A percentile compares a stretch with the other conserved stretches of the same genome.
Evolutionary conservation across 345 rosid genomes (phyloP).

Genomic region (Eutrema heterophyllum): DNA sequence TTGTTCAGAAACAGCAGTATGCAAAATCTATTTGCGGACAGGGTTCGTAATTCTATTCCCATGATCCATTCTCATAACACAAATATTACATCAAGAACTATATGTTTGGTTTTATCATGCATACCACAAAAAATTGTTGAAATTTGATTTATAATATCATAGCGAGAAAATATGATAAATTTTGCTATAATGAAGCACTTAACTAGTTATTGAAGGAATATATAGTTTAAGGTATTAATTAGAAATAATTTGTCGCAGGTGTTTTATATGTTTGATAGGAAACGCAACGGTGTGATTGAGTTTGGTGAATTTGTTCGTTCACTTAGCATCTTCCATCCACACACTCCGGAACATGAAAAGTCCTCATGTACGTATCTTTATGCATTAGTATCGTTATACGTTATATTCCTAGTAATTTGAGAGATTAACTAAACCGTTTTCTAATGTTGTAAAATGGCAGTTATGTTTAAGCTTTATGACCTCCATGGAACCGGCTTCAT

Average conservation of each 20-base stretch:
- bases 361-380: conserved; percentile 38
- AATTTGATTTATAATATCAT: neutral
- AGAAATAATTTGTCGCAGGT: conserved; percentile 29
- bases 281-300: conserved; percentile 55
- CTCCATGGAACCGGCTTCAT: conserved; percentile 62
- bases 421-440: neutral
- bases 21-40: conserved; percentile 40
- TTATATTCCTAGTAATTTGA: neutral
- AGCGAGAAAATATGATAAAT: neutral
- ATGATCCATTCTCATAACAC: neutral
- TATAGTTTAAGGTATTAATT: neutral
- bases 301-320: conserved; percentile 70
- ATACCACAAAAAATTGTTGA: neutral
- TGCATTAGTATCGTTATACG: neutral
- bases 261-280: conserved; percentile 60
- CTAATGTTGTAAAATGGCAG: conserved; percentile 22
- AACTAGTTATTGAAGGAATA: neutral
- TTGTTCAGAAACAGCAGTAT: conserved; percentile 52
- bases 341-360: conserved; percentile 52
- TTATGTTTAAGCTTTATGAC: conserved; percentile 52
- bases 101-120: neutral
- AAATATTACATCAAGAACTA: neutral
- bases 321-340: conserved; percentile 63
- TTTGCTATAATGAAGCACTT: neutral
- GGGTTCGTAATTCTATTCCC: conserved; percentile 1